These are phyloP conservation scores for Capronia epimyces DNA, from an alignment of 2,329 filamentous ascomycete species.

Conservation along the genomic window DNA sequence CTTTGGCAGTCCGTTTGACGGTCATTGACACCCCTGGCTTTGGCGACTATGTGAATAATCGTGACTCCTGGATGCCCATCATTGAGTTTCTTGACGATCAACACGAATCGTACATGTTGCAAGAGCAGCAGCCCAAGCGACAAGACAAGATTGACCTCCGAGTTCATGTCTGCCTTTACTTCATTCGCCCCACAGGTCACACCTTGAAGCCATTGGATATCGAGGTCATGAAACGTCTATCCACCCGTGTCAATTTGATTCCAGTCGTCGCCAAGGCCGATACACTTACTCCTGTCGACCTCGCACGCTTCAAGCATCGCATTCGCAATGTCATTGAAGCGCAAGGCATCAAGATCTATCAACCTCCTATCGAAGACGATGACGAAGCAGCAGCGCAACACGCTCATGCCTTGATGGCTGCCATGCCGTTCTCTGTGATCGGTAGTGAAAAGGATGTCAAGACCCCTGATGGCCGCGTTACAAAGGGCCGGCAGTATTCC, in stretches of 20 bases:
- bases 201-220: constrained; percentile 98
- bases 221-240: constrained; percentile 99
- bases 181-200: constrained; percentile 97
- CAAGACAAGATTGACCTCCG: constrained; percentile 98
- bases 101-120: constrained; percentile 99
- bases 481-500: constrained; percentile 97
- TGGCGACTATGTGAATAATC: constrained; percentile 99
- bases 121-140: constrained; percentile 97
- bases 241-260: constrained; percentile 96
- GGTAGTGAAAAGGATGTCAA: constrained; percentile 99
- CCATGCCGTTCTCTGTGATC: constrained; percentile 98
- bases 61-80: constrained; percentile 99
- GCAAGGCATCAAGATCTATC: constrained; percentile 99
- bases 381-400: constrained; percentile 94
- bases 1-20: constrained; percentile 75
- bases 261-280: constrained; percentile 98
- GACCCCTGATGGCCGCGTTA: constrained; percentile 88
- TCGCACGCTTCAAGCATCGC: constrained; percentile 90
- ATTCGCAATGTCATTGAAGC: constrained; percentile 93
- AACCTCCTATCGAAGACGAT: constrained; percentile 94
- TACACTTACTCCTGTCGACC: constrained; percentile 85
- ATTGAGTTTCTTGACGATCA: constrained; percentile 99
- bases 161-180: constrained; percentile 97
- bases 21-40: constrained; percentile 99
- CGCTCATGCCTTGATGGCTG: constrained; percentile 86